A percentile compares a stretch with the other conserved stretches of the same genome.
Conservation (phyloP, 2,329 filamentous ascomycete genomes). For the Rhinocladiella mackenziei region DNA sequence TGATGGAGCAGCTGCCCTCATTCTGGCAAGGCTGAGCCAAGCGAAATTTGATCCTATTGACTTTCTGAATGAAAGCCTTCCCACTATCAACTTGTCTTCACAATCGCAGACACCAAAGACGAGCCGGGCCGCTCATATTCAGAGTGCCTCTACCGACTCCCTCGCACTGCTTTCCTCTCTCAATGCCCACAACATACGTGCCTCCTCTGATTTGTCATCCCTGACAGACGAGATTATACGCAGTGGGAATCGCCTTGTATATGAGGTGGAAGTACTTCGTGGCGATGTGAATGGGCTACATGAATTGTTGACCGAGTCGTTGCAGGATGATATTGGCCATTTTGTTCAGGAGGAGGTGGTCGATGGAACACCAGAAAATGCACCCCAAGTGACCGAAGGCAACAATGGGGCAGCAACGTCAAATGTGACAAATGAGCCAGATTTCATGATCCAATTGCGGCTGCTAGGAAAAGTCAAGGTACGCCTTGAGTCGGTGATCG, state of each 20-base stretch:
- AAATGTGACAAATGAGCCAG: slow-evolving; percentile 47
- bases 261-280: slow-evolving; percentile 89
- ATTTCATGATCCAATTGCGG: slow-evolving; percentile 72
- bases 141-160: slow-evolving; percentile 65
- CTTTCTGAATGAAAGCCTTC: slow-evolving; percentile 77
- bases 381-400: slow-evolving; percentile 6
- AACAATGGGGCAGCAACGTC: slow-evolving; percentile 7
- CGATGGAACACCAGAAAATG: slow-evolving; percentile 1
- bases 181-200: slow-evolving; percentile 78
- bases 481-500: slow-evolving; percentile 84
- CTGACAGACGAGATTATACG: slow-evolving; percentile 92
- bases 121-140: slow-evolving; percentile 57
- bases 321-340: slow-evolving; percentile 67
- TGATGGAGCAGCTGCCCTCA: slow-evolving; percentile 1
- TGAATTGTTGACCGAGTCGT: slow-evolving; percentile 68
- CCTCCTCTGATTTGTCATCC: slow-evolving; percentile 77
- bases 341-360: slow-evolving; percentile 59
- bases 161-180: slow-evolving; percentile 83
- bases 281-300: slow-evolving; percentile 79
- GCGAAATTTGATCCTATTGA: slow-evolving; percentile 71
- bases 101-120: slow-evolving; percentile 41
- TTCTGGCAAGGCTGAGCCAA: slow-evolving; percentile 15
- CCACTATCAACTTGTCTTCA: slow-evolving; percentile 57
- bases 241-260: slow-evolving; percentile 80
- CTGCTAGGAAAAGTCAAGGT: slow-evolving; percentile 76